phyloP scores from a whole-genome alignment of 345 rosid genomes.

The Eucalyptus caleyi region DNA sequence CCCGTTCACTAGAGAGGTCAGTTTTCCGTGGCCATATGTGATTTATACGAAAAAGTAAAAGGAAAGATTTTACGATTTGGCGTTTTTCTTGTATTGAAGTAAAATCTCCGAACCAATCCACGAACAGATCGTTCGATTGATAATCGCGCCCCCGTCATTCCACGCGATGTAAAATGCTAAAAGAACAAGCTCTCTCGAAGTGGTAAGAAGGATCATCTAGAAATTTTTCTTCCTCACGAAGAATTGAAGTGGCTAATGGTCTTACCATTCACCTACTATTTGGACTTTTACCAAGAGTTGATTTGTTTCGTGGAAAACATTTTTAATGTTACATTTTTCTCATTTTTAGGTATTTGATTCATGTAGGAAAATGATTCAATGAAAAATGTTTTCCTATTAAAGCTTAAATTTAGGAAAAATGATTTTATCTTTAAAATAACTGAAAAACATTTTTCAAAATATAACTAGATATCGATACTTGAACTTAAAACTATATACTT shows the following conservation, averaged over 20 bases:
- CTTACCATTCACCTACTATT: neutral
- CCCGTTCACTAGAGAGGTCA: neutral
- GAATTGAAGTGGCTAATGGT: neutral
- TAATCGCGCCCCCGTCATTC: neutral
- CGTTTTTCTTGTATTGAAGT: no score
- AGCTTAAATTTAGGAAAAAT: no score
- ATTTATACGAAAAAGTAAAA: neutral
- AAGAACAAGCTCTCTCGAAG: neutral
- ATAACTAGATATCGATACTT: accelerated
- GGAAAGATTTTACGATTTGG: neutral
- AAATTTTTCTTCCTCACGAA: no score
- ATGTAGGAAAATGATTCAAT: no score
- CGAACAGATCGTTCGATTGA: neutral
- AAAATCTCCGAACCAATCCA: neutral
- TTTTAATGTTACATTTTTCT: neutral
- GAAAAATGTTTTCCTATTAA: no score
- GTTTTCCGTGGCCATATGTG: neutral
- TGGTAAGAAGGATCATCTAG: neutral
- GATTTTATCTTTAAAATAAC: accelerated
- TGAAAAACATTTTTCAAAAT: neutral
- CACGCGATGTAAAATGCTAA: neutral
- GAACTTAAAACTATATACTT: no score
- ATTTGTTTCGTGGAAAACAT: neutral
- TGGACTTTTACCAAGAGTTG: neutral
- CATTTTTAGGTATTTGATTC: neutral